Evolutionary conservation across 1,284 basidiomycete genomes (phyloP).

Genomic region (Fomitopsis pinicola): DNA sequence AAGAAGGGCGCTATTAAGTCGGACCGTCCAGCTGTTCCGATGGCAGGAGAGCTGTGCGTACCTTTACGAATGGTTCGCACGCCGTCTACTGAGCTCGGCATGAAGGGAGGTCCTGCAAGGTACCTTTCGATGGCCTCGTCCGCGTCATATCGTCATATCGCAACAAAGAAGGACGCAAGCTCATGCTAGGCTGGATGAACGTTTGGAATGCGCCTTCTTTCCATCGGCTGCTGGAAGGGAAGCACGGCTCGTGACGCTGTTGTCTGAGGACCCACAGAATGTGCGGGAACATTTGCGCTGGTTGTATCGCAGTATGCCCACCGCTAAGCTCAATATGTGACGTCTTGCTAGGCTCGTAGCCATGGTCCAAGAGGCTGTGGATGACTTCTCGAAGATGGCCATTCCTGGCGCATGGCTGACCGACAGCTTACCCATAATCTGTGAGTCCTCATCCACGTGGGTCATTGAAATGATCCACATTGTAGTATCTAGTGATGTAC

Average conservation of each 20-base stretch:
- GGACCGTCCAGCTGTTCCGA: conserved; percentile 7
- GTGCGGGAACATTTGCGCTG: not conserved
- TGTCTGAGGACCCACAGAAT: not conserved
- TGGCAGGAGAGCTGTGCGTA: conserved; percentile 8
- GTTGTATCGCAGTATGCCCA: not conserved
- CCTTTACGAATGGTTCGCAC: not conserved
- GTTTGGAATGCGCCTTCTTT: not conserved
- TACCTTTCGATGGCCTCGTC: too few species aligned
- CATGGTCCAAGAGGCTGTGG: not conserved
- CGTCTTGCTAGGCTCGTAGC: not conserved
- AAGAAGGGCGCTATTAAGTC: conserved; percentile 14
- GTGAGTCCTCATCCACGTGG: not conserved
- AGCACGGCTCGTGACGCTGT: not conserved
- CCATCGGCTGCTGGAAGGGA: not conserved
- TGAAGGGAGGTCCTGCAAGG: too few species aligned
- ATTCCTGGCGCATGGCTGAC: conserved; percentile 19
- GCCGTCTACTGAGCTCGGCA: too few species aligned
- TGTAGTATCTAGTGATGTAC: not conserved
- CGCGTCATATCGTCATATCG: too few species aligned
- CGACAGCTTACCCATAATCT: conserved; percentile 11
- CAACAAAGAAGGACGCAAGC: conserved; percentile 2
- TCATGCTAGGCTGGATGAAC: not conserved
- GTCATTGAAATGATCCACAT: not conserved
- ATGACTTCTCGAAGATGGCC: not conserved
- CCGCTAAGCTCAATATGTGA: not conserved